Evolutionary conservation across 371 early-diverging fungal genomes (phyloP).

Genomic region (Mortierella sp.): DNA sequence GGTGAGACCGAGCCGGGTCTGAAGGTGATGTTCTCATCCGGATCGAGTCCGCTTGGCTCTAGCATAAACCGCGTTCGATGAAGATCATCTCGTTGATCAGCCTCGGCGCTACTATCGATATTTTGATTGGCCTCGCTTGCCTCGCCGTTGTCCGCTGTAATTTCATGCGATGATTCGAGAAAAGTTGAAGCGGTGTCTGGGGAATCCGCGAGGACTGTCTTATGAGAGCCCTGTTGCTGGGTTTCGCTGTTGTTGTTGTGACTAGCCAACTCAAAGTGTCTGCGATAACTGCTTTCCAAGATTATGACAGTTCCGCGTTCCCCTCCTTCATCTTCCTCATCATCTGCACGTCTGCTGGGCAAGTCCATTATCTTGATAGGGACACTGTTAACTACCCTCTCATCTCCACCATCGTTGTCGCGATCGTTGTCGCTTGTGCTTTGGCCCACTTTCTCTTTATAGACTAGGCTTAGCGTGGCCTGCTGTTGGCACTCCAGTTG

Average conservation of each 20-base stretch:
- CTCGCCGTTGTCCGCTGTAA: too few relatives aligned
- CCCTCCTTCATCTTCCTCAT: slow-evolving; percentile 1
- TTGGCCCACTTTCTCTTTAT: neutral
- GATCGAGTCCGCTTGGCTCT: neutral
- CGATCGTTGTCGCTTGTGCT: neutral
- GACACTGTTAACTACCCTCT: neutral
- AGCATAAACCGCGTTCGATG: neutral
- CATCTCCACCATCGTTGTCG: neutral
- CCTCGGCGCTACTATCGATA: neutral
- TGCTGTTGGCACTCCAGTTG: neutral
- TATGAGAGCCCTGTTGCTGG: neutral
- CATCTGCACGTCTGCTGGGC: neutral
- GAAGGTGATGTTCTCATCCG: neutral
- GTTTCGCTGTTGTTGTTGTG: neutral
- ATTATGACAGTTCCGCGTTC: neutral
- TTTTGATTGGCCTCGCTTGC: neutral
- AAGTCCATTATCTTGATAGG: neutral
- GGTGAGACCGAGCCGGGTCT: neutral
- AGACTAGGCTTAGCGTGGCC: neutral
- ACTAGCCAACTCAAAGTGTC: neutral
- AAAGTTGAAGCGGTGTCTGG: too few relatives aligned
- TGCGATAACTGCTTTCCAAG: neutral
- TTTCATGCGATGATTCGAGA: too few relatives aligned
- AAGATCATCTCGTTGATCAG: too few relatives aligned
- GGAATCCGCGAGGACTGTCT: neutral